Percentiles rank a stretch among this genome's conserved stretches.
These are phyloP conservation scores for Thalassiosira profunda DNA, from an alignment of 108 stramenopile genomes.

Conservation along the genomic window DNA sequence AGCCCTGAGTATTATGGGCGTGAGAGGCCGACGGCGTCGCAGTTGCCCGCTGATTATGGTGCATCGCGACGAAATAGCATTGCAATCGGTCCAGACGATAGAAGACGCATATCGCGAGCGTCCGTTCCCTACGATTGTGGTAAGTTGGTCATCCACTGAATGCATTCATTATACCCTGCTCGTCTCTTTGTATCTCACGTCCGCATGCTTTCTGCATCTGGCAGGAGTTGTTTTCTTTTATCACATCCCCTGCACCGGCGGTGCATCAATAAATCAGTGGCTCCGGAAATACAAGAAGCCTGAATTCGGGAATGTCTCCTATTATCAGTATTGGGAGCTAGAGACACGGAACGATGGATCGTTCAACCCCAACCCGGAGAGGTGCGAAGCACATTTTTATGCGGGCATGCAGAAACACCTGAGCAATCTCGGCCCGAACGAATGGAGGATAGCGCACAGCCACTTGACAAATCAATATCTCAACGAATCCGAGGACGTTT, in stretches of 20 bases:
- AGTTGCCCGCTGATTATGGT: too few relatives aligned
- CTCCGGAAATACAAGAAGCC: neutral
- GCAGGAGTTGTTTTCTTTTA: slow-evolving; percentile 27
- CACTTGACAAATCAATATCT: slow-evolving; percentile 18
- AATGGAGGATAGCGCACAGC: slow-evolving; percentile 30
- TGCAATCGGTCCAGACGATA: too few relatives aligned
- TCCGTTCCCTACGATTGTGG: too few relatives aligned
- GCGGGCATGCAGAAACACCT: slow-evolving; percentile 18
- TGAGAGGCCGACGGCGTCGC: too few relatives aligned
- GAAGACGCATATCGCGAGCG: too few relatives aligned
- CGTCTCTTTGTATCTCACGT: too few relatives aligned
- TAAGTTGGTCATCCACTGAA: too few relatives aligned
- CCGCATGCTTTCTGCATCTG: too few relatives aligned
- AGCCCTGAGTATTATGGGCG: too few relatives aligned
- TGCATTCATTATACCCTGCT: too few relatives aligned
- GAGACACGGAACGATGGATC: neutral
- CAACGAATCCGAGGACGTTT: slow-evolving; percentile 12
- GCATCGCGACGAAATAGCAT: too few relatives aligned
- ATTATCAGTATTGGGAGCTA: slow-evolving; percentile 17
- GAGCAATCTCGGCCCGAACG: neutral
- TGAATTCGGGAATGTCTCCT: slow-evolving; percentile 1
- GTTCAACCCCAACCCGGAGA: neutral
- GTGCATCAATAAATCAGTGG: slow-evolving; percentile 22
- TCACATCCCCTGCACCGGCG: slow-evolving; percentile 25
- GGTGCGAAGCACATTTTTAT: neutral